Evolutionary conservation across 108 stramenopile species (phyloP).

Genomic region (Cyclotella atomus): DNA sequence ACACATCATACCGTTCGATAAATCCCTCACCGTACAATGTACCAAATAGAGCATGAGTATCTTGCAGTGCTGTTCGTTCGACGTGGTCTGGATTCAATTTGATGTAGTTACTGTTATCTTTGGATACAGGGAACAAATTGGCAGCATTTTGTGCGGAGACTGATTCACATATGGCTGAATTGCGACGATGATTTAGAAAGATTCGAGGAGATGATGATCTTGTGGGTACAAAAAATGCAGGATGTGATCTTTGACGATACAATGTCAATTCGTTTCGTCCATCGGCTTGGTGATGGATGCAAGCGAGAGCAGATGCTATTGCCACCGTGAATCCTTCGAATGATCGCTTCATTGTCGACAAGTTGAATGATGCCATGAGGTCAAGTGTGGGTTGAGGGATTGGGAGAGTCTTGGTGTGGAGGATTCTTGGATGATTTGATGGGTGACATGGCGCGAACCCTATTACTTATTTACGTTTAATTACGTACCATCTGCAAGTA

Average conservation of each 20-base stretch:
- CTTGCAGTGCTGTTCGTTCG: conserved; percentile 10
- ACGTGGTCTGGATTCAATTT: conserved; percentile 19
- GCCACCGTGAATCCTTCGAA: background rate
- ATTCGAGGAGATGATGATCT: background rate
- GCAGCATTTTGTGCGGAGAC: background rate
- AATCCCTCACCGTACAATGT: conserved; percentile 25
- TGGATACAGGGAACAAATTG: background rate
- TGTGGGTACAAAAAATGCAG: background rate
- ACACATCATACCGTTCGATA: conserved; percentile 47
- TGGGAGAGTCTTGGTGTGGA: too few relatives aligned
- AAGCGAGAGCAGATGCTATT: background rate
- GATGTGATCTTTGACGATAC: background rate
- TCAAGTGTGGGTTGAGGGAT: too few relatives aligned
- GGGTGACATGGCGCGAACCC: too few relatives aligned
- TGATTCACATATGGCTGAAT: background rate
- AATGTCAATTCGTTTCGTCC: background rate
- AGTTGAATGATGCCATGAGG: background rate
- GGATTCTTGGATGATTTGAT: too few relatives aligned
- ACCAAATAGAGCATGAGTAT: conserved; percentile 43
- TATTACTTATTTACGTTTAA: too few relatives aligned
- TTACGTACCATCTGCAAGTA: too few relatives aligned
- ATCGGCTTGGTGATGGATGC: background rate
- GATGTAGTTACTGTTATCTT: conserved; percentile 24
- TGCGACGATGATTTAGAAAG: background rate
- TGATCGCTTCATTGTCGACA: background rate